These are phyloP conservation scores for Durusdinium trenchii DNA, from an alignment of 73 alveolate species.

Conservation along the genomic window DNA sequence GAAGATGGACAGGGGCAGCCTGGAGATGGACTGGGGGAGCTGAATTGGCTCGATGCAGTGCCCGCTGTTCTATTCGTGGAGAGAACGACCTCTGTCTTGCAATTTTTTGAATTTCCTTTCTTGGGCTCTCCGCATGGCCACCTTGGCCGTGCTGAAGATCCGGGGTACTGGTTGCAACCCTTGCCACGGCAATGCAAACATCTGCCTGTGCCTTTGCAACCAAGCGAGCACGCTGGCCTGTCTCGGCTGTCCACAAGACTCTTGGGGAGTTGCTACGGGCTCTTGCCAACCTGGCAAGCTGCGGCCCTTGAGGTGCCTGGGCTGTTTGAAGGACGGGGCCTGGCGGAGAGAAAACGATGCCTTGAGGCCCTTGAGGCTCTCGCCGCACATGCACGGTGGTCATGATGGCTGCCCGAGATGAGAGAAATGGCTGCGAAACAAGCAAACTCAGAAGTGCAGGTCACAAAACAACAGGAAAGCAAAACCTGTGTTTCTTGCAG, in stretches of 20 bases:
- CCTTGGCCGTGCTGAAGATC: not conserved
- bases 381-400: slow-evolving; percentile 50
- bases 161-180: slow-evolving; percentile 54
- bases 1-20: not conserved
- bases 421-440: slow-evolving; percentile 55
- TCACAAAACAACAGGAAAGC: not conserved
- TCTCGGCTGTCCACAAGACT: slow-evolving; percentile 53
- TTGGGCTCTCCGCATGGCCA: not conserved
- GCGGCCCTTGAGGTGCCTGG: not conserved
- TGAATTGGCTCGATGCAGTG: slow-evolving; percentile 52
- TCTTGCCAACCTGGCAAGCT: not conserved
- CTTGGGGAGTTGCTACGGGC: slow-evolving; percentile 78
- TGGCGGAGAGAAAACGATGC: slow-evolving; percentile 67
- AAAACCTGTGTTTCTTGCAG: not conserved
- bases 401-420: slow-evolving; percentile 23
- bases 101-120: not conserved
- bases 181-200: slow-evolving; percentile 75
- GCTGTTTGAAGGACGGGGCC: slow-evolving; percentile 53
- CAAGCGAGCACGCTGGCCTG: slow-evolving; percentile 65
- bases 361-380: slow-evolving; percentile 27
- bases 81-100: slow-evolving; percentile 57
- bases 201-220: slow-evolving; percentile 92
- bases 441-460: not conserved
- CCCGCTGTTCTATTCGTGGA: slow-evolving; percentile 34
- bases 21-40: slow-evolving; percentile 51